These are phyloP conservation scores for Phytophthora fragariae DNA, from an alignment of 352 stramenopile genomes.

Conservation along the genomic window DNA sequence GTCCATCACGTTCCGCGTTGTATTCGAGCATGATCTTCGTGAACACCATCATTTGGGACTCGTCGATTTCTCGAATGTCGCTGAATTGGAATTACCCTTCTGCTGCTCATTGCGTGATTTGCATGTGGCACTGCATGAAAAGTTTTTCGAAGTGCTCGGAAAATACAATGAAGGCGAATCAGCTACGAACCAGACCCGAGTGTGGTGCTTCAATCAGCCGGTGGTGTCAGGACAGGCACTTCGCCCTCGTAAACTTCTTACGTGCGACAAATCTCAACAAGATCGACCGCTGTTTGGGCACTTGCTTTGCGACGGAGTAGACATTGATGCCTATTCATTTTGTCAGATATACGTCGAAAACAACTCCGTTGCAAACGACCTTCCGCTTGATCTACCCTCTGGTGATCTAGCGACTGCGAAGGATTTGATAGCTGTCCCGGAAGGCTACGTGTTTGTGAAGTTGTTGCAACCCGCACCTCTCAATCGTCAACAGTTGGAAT, in stretches of 20 bases:
- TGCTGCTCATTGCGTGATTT: conserved; percentile 73
- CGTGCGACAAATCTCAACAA: conserved; percentile 45
- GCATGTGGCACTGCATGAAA: conserved; percentile 43
- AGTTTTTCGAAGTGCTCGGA: conserved; percentile 39
- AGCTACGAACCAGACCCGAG: conserved; percentile 28
- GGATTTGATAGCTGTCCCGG: conserved; percentile 6
- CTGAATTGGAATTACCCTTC: conserved; percentile 69
- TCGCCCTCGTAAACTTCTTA: conserved; percentile 75
- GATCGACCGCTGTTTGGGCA: conserved; percentile 71
- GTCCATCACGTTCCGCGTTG: conserved; percentile 81
- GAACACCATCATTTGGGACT: conserved; percentile 65
- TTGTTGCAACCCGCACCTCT: conserved; percentile 36
- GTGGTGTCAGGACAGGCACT: conserved; percentile 77
- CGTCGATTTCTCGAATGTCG: conserved; percentile 52
- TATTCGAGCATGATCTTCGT: conserved; percentile 63
- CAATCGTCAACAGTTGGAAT: conserved; percentile 24
- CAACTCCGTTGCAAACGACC: conserved; percentile 39
- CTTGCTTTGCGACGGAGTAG: conserved; percentile 75
- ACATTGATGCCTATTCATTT: conserved; percentile 88
- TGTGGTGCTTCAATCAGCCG: conserved; percentile 86
- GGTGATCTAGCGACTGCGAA: conserved; percentile 1
- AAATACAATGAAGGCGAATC: conserved; percentile 38
- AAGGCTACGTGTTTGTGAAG: conserved; percentile 60
- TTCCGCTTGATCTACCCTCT: conserved; percentile 38
- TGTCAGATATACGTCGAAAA: conserved; percentile 80